Evolutionary conservation across 1,284 basidiomycete species (phyloP).

Genomic region (Volvariella surrecta): DNA sequence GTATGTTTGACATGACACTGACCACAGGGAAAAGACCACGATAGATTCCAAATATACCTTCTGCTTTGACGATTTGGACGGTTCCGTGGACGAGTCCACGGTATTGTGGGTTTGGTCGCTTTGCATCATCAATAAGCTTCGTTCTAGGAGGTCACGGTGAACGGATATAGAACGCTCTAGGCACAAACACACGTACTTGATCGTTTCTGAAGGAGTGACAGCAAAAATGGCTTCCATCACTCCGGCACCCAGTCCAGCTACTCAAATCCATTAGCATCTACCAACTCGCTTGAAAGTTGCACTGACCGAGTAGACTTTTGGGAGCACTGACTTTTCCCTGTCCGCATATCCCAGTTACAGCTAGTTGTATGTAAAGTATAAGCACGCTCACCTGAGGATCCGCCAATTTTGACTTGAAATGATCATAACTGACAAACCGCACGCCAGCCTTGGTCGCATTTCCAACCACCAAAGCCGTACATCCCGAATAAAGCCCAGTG

Average conservation of each 20-base stretch:
- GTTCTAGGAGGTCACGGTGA: slow-evolving; percentile 47
- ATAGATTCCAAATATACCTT: slow-evolving; percentile 82
- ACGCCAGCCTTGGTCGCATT: slow-evolving; percentile 92
- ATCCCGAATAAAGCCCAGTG: slow-evolving; percentile 79
- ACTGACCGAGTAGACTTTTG: slow-evolving; percentile 70
- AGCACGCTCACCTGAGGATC: slow-evolving; percentile 62
- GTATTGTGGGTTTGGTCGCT: slow-evolving; percentile 78
- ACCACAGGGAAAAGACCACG: slow-evolving; percentile 92
- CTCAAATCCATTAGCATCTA: slow-evolving; percentile 3
- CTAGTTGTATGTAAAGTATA: slow-evolving; percentile 4
- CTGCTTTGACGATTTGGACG: slow-evolving; percentile 71
- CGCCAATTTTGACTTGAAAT: slow-evolving; percentile 81
- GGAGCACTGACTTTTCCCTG: slow-evolving; percentile 89
- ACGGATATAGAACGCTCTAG: neutral
- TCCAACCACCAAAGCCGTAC: slow-evolving; percentile 81
- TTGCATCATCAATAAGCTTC: slow-evolving; percentile 95
- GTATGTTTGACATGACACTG: slow-evolving; percentile 28
- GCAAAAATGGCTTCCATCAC: slow-evolving; percentile 93
- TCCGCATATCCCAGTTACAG: slow-evolving; percentile 3
- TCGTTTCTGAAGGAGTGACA: slow-evolving; percentile 96
- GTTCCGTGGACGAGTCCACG: slow-evolving; percentile 88
- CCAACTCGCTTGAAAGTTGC: neutral
- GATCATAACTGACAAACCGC: slow-evolving; percentile 91
- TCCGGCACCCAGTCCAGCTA: slow-evolving; percentile 91
- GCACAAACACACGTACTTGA: slow-evolving; percentile 67